Evolutionary conservation across 257 asterid species (phyloP).

Genomic region (Solanum pimpinellifolium): DNA sequence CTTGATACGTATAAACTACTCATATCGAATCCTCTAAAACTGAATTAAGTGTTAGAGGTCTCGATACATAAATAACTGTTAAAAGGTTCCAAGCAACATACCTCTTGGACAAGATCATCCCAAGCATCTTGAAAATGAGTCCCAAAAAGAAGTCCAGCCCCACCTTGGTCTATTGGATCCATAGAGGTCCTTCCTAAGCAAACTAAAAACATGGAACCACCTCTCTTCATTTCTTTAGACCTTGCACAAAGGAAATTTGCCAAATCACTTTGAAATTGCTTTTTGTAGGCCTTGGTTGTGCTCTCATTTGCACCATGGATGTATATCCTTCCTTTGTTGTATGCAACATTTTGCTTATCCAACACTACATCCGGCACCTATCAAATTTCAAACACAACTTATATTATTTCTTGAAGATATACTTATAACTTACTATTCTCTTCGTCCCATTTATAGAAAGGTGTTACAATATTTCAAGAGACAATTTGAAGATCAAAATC

Average conservation of each 20-base stretch:
- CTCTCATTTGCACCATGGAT: conserved; percentile 77
- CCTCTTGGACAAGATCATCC: conserved; percentile 96
- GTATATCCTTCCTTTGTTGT: conserved; percentile 66
- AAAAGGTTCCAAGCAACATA: neutral
- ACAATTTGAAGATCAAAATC: neutral
- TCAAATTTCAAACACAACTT: neutral
- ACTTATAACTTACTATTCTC: neutral
- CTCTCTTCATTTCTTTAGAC: conserved; percentile 56
- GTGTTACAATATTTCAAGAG: neutral
- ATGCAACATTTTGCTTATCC: conserved; percentile 65
- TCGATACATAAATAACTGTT: neutral
- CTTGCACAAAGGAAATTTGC: conserved; percentile 53
- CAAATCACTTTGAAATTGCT: conserved; percentile 70
- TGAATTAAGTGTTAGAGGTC: neutral
- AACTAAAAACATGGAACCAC: conserved; percentile 89
- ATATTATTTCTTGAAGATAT: neutral
- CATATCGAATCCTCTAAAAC: neutral
- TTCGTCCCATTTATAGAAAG: neutral
- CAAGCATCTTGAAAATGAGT: conserved; percentile 95
- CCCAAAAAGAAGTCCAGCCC: conserved; percentile 89
- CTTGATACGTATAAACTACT: neutral
- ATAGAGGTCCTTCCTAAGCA: conserved; percentile 71
- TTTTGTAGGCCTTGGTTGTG: conserved; percentile 62
- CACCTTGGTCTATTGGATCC: conserved; percentile 88
- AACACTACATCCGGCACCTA: conserved; percentile 77